Evolutionary conservation across 495 filamentous ascomycete genomes (phyloP).

Genomic region (Aspergillus sclerotiicarbonarius): DNA sequence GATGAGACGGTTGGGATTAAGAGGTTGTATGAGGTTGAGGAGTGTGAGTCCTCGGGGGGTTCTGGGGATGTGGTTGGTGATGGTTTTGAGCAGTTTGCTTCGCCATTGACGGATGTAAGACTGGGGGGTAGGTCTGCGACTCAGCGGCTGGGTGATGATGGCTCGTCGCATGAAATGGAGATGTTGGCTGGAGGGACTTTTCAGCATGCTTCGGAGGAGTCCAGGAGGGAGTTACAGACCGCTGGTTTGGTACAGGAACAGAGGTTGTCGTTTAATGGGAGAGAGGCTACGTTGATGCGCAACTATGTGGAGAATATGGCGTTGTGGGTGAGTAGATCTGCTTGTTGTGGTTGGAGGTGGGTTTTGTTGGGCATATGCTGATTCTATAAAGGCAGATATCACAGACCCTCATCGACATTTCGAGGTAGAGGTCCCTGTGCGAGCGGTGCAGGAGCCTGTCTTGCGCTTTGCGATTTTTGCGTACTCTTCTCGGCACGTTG

Average conservation of each 20-base stretch:
- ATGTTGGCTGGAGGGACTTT: neutral
- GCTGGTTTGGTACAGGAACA: neutral
- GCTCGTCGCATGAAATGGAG: neutral
- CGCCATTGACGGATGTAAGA: neutral
- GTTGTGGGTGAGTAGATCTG: slow-evolving; percentile 24
- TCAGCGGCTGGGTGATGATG: neutral
- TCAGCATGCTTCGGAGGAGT: neutral
- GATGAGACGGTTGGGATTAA: neutral
- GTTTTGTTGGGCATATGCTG: neutral
- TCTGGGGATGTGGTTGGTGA: neutral
- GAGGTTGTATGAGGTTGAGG: neutral
- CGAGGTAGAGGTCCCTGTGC: slow-evolving; percentile 23
- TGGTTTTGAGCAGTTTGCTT: neutral
- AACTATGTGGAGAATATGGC: slow-evolving; percentile 36
- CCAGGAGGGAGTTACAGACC: neutral
- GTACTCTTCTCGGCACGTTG: slow-evolving; percentile 31
- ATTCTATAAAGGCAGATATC: slow-evolving; percentile 26
- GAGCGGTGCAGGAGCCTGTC: slow-evolving; percentile 26
- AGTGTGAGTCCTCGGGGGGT: neutral
- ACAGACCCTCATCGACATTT: slow-evolving; percentile 33
- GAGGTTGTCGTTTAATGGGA: slow-evolving; percentile 12
- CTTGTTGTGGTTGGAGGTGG: too few species aligned
- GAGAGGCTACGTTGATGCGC: slow-evolving; percentile 26
- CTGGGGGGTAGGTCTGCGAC: neutral
- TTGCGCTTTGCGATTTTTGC: slow-evolving; percentile 29